Conservation (phyloP, 306 rosid species). For the Acacia melanoxylon region DNA sequence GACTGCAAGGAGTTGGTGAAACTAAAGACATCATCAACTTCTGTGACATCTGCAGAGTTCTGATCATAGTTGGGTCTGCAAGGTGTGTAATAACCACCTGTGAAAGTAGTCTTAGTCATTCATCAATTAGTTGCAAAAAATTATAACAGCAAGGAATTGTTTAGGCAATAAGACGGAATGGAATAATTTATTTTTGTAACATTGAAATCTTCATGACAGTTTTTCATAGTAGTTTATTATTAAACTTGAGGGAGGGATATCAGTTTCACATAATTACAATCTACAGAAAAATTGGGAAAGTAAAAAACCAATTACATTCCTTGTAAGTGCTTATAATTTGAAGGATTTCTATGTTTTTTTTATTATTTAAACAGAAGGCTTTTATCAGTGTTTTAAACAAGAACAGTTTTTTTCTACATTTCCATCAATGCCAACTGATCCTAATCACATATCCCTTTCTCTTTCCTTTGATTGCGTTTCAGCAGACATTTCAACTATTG, state of each 20-base stretch:
- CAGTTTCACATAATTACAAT: neutral
- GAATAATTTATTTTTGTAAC: conserved; percentile 4
- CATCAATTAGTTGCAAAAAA: conserved; percentile 27
- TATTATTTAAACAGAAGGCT: neutral
- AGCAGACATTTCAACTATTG: neutral
- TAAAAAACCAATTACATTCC: neutral
- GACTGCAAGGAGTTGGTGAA: conserved; percentile 42
- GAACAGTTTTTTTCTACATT: neutral
- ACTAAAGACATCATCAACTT: conserved; percentile 37
- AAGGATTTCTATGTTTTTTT: neutral
- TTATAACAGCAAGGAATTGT: conserved; percentile 8
- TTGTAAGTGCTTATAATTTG: neutral
- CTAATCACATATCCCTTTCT: neutral
- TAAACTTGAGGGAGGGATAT: neutral
- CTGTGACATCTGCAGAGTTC: conserved; percentile 42
- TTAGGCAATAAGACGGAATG: conserved; percentile 10
- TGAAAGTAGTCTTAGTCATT: conserved; percentile 37
- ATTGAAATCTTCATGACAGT: conserved; percentile 17
- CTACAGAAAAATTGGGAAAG: neutral
- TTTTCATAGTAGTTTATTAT: conserved; percentile 21
- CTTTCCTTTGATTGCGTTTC: neutral
- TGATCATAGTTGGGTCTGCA: conserved; percentile 40
- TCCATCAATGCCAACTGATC: neutral
- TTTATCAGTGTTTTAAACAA: neutral
- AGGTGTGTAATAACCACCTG: conserved; percentile 55